These are phyloP conservation scores for Cyclanthera cordifolia DNA, from an alignment of 306 rosid species.

Conservation along the genomic window DNA sequence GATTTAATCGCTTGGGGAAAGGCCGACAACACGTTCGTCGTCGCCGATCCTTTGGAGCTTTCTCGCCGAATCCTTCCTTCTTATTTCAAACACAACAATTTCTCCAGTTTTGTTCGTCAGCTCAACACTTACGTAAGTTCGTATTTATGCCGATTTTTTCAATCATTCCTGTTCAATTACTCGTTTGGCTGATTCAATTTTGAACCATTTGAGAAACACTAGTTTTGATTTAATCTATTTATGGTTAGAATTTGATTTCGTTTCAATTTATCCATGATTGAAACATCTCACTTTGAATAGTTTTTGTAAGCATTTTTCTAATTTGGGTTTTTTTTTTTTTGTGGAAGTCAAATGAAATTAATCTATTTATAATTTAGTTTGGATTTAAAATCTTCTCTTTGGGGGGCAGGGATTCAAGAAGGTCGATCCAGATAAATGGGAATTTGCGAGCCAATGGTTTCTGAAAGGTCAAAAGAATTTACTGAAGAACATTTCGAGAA, in stretches of 20 bases:
- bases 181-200: too few species aligned
- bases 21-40: slow-evolving; percentile 76
- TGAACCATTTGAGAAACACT: too few species aligned
- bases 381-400: background rate
- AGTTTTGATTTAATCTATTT: too few species aligned
- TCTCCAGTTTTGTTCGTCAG: slow-evolving; percentile 89
- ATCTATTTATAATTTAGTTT: background rate
- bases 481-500: slow-evolving; percentile 47
- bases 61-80: slow-evolving; percentile 58
- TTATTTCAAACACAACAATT: slow-evolving; percentile 88
- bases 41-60: slow-evolving; percentile 59
- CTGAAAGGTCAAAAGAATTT: slow-evolving; percentile 67
- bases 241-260: too few species aligned
- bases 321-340: too few species aligned
- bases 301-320: too few species aligned
- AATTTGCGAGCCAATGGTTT: slow-evolving; percentile 89
- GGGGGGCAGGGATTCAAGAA: slow-evolving; percentile 59
- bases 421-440: slow-evolving; percentile 92
- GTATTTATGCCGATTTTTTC: background rate
- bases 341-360: too few species aligned
- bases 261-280: too few species aligned
- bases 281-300: too few species aligned
- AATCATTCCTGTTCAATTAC: too few species aligned
- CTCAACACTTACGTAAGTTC: slow-evolving; percentile 66
- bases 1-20: slow-evolving; percentile 59